Percentiles rank a stretch among this genome's conserved stretches.
These are phyloP conservation scores for Pontederia crassipes DNA, from an alignment of 176 grass and related monocot genomes.

Conservation along the genomic window DNA sequence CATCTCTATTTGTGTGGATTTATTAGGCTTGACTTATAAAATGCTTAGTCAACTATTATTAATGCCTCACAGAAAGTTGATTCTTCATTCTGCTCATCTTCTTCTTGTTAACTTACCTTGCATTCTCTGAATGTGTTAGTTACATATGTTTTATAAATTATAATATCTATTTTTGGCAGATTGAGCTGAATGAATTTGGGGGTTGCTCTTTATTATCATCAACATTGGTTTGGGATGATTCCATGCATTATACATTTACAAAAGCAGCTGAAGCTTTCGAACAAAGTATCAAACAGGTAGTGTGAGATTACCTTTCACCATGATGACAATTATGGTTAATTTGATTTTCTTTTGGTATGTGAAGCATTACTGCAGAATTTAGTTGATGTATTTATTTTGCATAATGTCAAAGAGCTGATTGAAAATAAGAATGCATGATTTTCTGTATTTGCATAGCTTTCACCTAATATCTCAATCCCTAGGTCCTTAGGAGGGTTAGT, in stretches of 20 bases:
- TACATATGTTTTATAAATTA: slow-evolving; percentile 21
- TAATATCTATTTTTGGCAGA: slow-evolving; percentile 36
- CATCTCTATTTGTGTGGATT: too few relatives aligned
- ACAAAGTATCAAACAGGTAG: slow-evolving; percentile 59
- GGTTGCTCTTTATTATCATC: slow-evolving; percentile 57
- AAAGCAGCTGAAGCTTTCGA: slow-evolving; percentile 50
- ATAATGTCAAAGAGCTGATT: too few relatives aligned
- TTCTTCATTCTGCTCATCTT: too few relatives aligned
- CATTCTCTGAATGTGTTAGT: slow-evolving; percentile 14
- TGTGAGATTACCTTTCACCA: slow-evolving; percentile 4
- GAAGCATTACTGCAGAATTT: too few relatives aligned
- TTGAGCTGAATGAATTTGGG: slow-evolving; percentile 60
- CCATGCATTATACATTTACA: slow-evolving; percentile 46
- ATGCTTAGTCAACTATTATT: too few relatives aligned
- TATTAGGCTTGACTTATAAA: too few relatives aligned
- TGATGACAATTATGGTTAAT: neutral
- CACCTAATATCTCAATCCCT: too few relatives aligned
- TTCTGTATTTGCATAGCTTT: too few relatives aligned
- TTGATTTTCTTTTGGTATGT: neutral
- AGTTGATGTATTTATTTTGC: too few relatives aligned
- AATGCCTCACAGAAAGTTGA: too few relatives aligned
- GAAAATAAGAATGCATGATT: too few relatives aligned
- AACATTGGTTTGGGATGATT: slow-evolving; percentile 90
- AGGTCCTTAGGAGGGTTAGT: too few relatives aligned
- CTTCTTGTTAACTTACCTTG: slow-evolving; percentile 24